These are phyloP conservation scores for Globisporangium rhizosaccharum DNA, from an alignment of 352 stramenopile genomes.

Conservation along the genomic window DNA sequence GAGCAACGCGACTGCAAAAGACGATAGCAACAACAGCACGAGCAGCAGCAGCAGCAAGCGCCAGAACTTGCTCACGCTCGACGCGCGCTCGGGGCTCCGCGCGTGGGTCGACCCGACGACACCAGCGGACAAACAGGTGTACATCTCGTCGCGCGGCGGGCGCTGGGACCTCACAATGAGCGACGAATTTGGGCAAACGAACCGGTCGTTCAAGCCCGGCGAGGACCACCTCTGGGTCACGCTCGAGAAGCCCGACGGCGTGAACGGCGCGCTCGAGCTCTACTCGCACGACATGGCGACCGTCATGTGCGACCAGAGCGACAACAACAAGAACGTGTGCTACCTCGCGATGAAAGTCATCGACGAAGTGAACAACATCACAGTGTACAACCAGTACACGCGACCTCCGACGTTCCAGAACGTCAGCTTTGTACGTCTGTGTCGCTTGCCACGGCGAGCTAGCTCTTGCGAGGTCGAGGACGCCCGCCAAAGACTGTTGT, in stretches of 20 bases:
- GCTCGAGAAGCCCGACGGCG: conserved; percentile 63
- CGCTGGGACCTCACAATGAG: conserved; percentile 60
- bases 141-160: conserved; percentile 46
- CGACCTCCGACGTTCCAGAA: conserved; percentile 47
- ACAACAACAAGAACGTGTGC: conserved; percentile 22
- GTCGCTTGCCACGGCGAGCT: not conserved
- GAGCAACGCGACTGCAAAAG: not conserved
- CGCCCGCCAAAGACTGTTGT: not conserved
- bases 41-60: conserved; percentile 2
- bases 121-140: conserved; percentile 32
- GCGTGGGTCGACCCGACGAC: conserved; percentile 61
- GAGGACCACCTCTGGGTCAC: conserved; percentile 57
- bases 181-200: conserved; percentile 51
- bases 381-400: conserved; percentile 68
- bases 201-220: conserved; percentile 50
- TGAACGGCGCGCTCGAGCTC: conserved; percentile 55
- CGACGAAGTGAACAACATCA: conserved; percentile 47
- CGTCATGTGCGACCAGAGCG: conserved; percentile 32
- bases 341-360: conserved; percentile 56
- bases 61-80: conserved; percentile 15
- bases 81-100: conserved; percentile 36
- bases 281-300: conserved; percentile 66
- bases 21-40: not conserved
- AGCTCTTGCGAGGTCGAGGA: not conserved
- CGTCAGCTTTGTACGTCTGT: conserved; percentile 30